Evolutionary conservation across 2,329 filamentous ascomycete species (phyloP), one percentile per base, ranked within the genome.

Genomic region (Neonectria faginata): DNA sequence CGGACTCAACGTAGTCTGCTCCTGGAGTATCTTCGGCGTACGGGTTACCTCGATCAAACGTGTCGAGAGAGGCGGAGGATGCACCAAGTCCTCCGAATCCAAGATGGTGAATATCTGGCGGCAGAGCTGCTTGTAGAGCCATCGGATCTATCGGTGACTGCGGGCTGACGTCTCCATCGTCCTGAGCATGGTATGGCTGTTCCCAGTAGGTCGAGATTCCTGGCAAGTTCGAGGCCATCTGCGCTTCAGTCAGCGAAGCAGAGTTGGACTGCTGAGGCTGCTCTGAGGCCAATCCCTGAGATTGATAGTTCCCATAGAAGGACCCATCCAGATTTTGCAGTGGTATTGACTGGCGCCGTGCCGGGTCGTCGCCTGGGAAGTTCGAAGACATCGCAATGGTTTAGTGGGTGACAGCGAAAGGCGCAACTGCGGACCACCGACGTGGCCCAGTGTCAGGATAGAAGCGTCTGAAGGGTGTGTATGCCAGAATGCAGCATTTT

Each of bases 261-360:
- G 64, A 50, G 18, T 59, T 61, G 14, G 63, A 39, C 20, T 56
- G 56, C 20, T 68, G 65, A 29, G 50, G 22, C 18, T 67, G 65
- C 7, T 47, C 56, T 20, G 62, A 48, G 18, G 61, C 60, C 33
- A 61, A 67, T 41, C 58, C 50, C 27, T 62, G 62, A 22, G 62
- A 42, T 41, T 67, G 54, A 39, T 64, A 52, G 44, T 61, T 53
- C 29, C 66, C 63, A 33, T 64, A 64, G 29, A 68, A 62, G 12
- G 71, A 57, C 33, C 68, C 67, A 59, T 78, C 76, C 39, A 92
- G 82, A 71, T 90, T 87, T 78, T 89, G 89, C 63, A 95, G 82
- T 64, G 91, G 91, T 80, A 96, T 94, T 67, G 90, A 90, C 73
- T 70, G 75, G 57, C 70, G 74, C 62, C 70, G 73, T 55, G 62